These are phyloP conservation scores for Nicotiana paniculata DNA, from an alignment of 257 asterid genomes.

Conservation along the genomic window DNA sequence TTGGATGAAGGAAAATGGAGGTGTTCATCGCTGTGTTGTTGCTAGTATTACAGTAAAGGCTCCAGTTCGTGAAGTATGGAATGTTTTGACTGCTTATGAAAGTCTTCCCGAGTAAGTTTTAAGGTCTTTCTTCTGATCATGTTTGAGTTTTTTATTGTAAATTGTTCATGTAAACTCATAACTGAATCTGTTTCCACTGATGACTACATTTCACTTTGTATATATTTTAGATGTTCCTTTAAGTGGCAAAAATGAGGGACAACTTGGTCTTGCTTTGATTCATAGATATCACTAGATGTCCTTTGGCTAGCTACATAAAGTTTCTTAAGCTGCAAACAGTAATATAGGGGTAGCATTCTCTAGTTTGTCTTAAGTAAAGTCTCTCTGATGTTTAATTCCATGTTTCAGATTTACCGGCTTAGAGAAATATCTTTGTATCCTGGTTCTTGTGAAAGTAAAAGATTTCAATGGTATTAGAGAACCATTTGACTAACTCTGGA, in stretches of 20 bases:
- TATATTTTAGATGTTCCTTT: neutral
- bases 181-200: neutral
- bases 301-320: neutral
- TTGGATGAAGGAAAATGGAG: slow-evolving; percentile 82
- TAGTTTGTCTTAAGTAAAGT: neutral
- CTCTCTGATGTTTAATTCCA: neutral
- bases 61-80: slow-evolving; percentile 84
- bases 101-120: slow-evolving; percentile 78
- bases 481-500: too few species aligned
- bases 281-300: neutral
- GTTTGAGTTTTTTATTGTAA: neutral
- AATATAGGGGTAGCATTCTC: neutral
- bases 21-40: slow-evolving; percentile 88
- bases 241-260: neutral
- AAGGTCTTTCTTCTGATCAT: neutral
- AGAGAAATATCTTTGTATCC: too few species aligned
- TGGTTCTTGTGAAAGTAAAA: too few species aligned
- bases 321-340: neutral
- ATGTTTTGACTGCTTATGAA: slow-evolving; percentile 82
- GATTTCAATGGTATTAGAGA: too few species aligned
- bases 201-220: neutral
- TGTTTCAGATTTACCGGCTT: neutral
- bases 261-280: neutral
- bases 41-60: slow-evolving; percentile 95
- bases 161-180: neutral